These are phyloP conservation scores for Hanseniaspora sp. DNA, from an alignment of 1,139 yeast species.

Conservation along the genomic window DNA sequence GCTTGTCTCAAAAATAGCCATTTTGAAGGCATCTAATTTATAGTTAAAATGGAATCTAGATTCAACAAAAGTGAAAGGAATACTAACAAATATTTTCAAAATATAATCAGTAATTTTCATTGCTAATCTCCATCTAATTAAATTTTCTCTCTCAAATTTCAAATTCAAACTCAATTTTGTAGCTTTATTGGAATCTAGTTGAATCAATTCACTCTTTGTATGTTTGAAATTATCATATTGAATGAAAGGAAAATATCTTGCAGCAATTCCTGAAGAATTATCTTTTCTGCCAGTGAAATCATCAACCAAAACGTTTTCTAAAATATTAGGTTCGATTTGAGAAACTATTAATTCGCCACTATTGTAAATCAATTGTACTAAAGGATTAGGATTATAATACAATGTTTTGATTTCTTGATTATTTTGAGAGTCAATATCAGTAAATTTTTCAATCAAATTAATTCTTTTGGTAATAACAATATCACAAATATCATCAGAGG, in stretches of 20 bases:
- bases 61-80: slow-evolving; percentile 14
- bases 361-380: slow-evolving; percentile 13
- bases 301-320: slow-evolving; percentile 12
- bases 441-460: slow-evolving; percentile 15
- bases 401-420: slow-evolving; percentile 8
- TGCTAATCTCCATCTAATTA: slow-evolving; percentile 10
- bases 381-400: slow-evolving; percentile 13
- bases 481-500: slow-evolving; percentile 13
- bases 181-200: slow-evolving; percentile 26
- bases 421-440: slow-evolving; percentile 10
- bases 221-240: slow-evolving; percentile 35
- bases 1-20: slow-evolving; percentile 8
- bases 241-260: slow-evolving; percentile 31
- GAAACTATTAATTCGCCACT: slow-evolving; percentile 8
- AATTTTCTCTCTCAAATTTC: slow-evolving; percentile 4
- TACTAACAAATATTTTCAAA: slow-evolving; percentile 9
- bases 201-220: slow-evolving; percentile 29
- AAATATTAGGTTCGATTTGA: slow-evolving; percentile 1
- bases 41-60: slow-evolving; percentile 13
- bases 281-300: slow-evolving; percentile 23
- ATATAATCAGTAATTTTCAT: slow-evolving; percentile 3
- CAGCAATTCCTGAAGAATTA: slow-evolving; percentile 24
- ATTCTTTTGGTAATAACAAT: slow-evolving; percentile 11
- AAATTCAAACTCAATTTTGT: slow-evolving; percentile 23
- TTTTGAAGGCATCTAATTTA: slow-evolving; percentile 13